Base-by-base conservation (phyloP, 805 yeast genomes). In the Spathaspora arborariae region DNA sequence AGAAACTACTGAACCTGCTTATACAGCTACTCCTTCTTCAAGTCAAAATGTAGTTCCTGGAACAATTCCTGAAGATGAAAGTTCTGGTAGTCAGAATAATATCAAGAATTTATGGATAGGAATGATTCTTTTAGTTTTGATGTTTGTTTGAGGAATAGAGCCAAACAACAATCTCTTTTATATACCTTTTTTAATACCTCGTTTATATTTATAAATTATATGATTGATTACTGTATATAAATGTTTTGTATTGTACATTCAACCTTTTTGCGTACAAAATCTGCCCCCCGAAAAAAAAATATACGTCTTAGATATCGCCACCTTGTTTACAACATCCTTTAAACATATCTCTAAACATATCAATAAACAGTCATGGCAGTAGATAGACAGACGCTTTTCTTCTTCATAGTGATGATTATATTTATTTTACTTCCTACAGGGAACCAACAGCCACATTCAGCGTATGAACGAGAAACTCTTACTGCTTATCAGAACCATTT, bases 301-400 rank as follows among this genome's bases (percentile, higher is more conserved):
- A 4, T 24, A 24, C 27, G 5, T 4, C 13, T 24, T 24, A 24
- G 27, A 24, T n/a, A n/a, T 24, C 11, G 27, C 27, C 27, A 24
- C 27, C 27, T 9, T 13, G 11, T n/a, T n/a, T 9, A 5, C 9
- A 5, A 24, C 27, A 22, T 13, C 10, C 27, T 13, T 2, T 13
- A 24, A 5, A 24, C 3, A 24, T 24, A 24, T n/a, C n/a, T n/a
- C n/a, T n/a, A n/a, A n/a, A n/a, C n/a, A n/a, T n/a, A n/a, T n/a
- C n/a, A n/a, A 16, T 21, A 30, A 44, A n/a, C 30, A 5, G 38
- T 9, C 38, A 56, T 52, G 59, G 55, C 53, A 26, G 51, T 64
- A 6, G 73, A 69, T 48, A 57, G 70, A 30, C 72, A 66, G 45
- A 63, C 68, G 41, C 52, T 68, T 41, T 45, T 69, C 20, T 64